These are phyloP conservation scores for Solanum pimpinellifolium DNA, from an alignment of 257 asterid genomes.

Conservation along the genomic window DNA sequence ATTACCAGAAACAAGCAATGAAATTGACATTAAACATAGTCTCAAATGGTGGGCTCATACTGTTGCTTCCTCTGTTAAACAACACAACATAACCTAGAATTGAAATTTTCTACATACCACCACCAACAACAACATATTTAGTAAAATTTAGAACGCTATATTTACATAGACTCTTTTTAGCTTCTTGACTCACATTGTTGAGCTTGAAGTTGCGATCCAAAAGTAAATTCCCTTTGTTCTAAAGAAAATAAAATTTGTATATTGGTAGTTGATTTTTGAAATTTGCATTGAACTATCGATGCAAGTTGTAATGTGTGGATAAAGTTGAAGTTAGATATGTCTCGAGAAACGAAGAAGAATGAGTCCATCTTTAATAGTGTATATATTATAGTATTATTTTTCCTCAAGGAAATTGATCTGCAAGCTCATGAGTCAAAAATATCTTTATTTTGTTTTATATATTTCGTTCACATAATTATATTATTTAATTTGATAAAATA, in stretches of 20 bases:
- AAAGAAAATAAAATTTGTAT: background rate
- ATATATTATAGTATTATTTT: background rate
- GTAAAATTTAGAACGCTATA: accelerated
- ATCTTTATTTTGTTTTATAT: background rate
- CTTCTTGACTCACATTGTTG: background rate
- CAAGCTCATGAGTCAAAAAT: background rate
- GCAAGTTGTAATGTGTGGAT: background rate
- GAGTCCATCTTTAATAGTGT: background rate
- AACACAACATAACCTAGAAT: background rate
- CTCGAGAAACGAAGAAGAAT: background rate
- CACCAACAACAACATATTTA: background rate
- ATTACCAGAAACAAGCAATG: conserved; percentile 18
- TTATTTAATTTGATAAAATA: too few relatives aligned
- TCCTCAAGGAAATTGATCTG: background rate
- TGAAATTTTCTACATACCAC: background rate
- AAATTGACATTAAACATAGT: conserved; percentile 31
- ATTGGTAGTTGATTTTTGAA: background rate
- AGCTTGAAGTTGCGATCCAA: background rate
- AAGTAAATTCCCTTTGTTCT: background rate
- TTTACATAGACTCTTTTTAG: background rate
- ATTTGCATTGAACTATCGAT: background rate
- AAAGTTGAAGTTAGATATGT: background rate
- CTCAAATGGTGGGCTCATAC: conserved; percentile 60
- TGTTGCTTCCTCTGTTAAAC: conserved; percentile 46
- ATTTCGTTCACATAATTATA: too few relatives aligned